A percentile compares a stretch with the other conserved stretches of the same genome.
Evolutionary conservation across 2,329 filamentous ascomycete genomes (phyloP).

Genomic region (Aspergillus sp.): DNA sequence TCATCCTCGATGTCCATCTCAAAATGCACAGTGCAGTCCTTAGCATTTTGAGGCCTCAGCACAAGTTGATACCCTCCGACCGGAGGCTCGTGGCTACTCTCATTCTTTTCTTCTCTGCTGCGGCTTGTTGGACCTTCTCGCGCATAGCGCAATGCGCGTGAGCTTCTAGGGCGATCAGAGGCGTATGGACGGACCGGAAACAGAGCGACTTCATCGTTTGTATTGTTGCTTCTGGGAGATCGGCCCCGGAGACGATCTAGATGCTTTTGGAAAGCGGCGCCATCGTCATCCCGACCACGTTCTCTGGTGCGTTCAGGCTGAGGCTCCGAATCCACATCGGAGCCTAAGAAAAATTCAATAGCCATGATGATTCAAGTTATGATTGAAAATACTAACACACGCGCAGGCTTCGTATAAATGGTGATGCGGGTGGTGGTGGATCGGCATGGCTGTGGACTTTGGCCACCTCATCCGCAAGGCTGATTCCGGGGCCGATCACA

Average conservation of each 20-base stretch:
- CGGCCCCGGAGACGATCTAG: not conserved
- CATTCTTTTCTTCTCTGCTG: not conserved
- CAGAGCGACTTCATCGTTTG: not conserved
- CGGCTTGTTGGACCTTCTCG: not conserved
- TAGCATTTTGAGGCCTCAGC: not conserved
- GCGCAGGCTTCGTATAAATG: no score
- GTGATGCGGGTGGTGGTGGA: no score
- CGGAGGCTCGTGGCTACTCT: not conserved
- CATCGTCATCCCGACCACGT: not conserved
- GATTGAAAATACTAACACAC: no score
- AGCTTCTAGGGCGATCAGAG: not conserved
- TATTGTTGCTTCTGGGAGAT: no score
- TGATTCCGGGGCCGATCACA: no score
- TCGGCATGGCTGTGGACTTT: no score
- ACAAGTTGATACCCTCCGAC: not conserved
- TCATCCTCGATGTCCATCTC: slow-evolving; percentile 5
- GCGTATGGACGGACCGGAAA: no score
- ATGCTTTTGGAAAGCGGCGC: not conserved
- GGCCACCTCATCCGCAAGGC: no score
- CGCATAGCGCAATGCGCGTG: not conserved
- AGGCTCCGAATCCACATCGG: no score
- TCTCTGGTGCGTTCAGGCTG: no score
- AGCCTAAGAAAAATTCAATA: no score
- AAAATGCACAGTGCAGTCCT: slow-evolving; percentile 8
- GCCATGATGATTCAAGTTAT: no score